phyloP scores from a whole-genome alignment of 169 alveolate species.

The Plasmodium gaboni region DNA sequence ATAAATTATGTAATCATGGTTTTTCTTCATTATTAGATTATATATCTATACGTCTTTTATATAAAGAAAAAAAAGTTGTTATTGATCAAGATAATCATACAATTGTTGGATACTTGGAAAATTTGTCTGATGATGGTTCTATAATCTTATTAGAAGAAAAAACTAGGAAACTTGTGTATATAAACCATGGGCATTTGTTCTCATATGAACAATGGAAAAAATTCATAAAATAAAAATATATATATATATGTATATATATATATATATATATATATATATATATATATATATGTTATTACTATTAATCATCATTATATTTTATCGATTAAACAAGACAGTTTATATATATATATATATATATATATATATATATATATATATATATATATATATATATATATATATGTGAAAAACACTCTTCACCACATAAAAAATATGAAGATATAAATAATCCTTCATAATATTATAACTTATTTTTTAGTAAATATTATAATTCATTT shows the following conservation, averaged over 20 bases:
- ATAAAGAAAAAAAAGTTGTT: slow-evolving; percentile 8
- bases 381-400: too few relatives aligned
- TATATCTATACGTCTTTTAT: slow-evolving; percentile 25
- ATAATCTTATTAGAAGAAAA: slow-evolving; percentile 6
- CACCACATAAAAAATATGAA: too few relatives aligned
- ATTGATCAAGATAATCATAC: slow-evolving; percentile 20
- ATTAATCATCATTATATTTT: too few relatives aligned
- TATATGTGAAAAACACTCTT: too few relatives aligned
- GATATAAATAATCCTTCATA: too few relatives aligned
- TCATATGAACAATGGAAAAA: slow-evolving; percentile 11
- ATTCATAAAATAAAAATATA: neutral
- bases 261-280: neutral
- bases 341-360: neutral
- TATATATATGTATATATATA: neutral
- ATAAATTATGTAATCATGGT: slow-evolving; percentile 7
- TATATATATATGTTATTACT: too few relatives aligned
- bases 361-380: too few relatives aligned
- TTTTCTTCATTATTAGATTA: slow-evolving; percentile 12
- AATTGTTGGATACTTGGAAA: slow-evolving; percentile 8
- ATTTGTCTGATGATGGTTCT: slow-evolving; percentile 20
- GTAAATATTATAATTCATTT: too few relatives aligned
- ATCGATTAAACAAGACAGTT: neutral
- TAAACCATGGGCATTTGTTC: slow-evolving; percentile 19
- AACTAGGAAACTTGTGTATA: neutral
- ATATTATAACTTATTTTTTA: too few relatives aligned